Evolutionary conservation across 805 yeast genomes (phyloP).

Genomic region (Myxozyma kluyveri): DNA sequence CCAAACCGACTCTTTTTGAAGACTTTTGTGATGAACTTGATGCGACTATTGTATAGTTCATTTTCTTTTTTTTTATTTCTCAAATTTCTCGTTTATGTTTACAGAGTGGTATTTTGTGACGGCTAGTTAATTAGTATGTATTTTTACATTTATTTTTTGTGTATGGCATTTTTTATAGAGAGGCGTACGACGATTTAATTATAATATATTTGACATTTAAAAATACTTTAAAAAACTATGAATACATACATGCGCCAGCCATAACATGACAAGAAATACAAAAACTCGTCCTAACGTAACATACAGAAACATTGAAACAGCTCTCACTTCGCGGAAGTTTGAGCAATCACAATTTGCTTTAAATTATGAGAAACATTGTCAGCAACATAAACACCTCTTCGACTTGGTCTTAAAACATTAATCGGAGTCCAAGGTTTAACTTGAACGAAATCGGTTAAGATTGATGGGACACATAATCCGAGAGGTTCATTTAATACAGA

Average conservation of each 20-base stretch:
- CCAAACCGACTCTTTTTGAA: conserved; percentile 50
- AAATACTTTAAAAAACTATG: neutral
- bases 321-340: too few species aligned
- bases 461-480: conserved; percentile 27
- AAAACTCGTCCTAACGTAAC: too few species aligned
- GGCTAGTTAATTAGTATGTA: neutral
- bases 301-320: too few species aligned
- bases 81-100: too few species aligned
- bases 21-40: conserved; percentile 28
- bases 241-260: neutral
- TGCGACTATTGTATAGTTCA: neutral
- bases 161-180: neutral
- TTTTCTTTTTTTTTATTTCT: too few species aligned
- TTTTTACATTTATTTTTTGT: neutral
- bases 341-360: conserved; percentile 24
- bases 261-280: too few species aligned
- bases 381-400: conserved; percentile 25
- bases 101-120: too few species aligned
- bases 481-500: conserved; percentile 45
- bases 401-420: conserved; percentile 19
- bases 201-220: neutral
- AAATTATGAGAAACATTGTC: conserved; percentile 8
- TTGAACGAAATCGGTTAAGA: conserved; percentile 9
- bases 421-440: conserved; percentile 16
- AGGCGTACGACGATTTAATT: too few species aligned